Percentiles rank a stretch among this genome's conserved stretches.
Conservation (phyloP, 345 rosid species). For the Populus pruinosa region DNA sequence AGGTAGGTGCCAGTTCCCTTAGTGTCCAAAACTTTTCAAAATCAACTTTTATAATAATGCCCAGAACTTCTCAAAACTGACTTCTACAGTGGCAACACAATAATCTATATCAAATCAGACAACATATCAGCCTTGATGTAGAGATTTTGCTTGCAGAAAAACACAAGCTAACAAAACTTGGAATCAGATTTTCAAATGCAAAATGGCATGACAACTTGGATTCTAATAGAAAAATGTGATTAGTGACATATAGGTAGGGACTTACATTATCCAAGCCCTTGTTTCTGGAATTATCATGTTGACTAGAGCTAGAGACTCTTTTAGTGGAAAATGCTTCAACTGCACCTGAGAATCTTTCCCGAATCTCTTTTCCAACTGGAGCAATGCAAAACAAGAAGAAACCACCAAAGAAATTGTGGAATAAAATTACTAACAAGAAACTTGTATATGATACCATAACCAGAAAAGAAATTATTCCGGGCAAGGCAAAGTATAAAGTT, state of each 20-base stretch:
- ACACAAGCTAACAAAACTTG: neutral
- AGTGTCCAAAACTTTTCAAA: too few relatives aligned
- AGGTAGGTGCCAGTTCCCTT: neutral
- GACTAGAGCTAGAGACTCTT: slow-evolving; percentile 51
- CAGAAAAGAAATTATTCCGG: too few relatives aligned
- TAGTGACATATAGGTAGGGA: neutral
- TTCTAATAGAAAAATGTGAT: slow-evolving; percentile 1
- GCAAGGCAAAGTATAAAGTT: neutral
- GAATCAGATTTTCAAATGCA: slow-evolving; percentile 2
- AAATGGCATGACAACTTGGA: neutral
- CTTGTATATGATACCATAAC: neutral
- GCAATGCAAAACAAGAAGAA: neutral
- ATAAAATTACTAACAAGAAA: neutral
- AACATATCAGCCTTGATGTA: neutral
- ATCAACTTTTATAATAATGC: too few relatives aligned
- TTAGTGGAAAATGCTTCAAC: slow-evolving; percentile 76
- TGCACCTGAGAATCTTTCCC: slow-evolving; percentile 76
- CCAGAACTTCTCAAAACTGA: too few relatives aligned
- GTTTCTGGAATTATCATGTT: slow-evolving; percentile 53
- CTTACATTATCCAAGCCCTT: slow-evolving; percentile 47
- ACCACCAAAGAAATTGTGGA: neutral
- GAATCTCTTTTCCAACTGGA: slow-evolving; percentile 73
- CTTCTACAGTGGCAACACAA: neutral
- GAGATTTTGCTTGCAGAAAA: neutral
- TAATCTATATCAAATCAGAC: neutral